phyloP scores from a whole-genome alignment of 2,329 filamentous ascomycete genomes.

The Alternaria metachromatica region DNA sequence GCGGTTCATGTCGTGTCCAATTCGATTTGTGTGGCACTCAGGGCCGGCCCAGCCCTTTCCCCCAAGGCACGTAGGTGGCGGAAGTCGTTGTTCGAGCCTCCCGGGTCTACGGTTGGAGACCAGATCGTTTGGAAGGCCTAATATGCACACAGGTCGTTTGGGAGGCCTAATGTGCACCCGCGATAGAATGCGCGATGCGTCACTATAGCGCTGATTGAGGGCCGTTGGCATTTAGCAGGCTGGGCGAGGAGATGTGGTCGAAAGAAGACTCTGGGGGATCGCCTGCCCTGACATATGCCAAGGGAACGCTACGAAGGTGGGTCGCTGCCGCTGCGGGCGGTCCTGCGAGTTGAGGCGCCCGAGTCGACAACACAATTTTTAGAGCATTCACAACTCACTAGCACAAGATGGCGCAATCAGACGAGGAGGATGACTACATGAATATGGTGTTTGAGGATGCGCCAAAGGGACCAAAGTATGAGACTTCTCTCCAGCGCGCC shows the following conservation, averaged over 20 bases:
- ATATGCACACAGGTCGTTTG: background rate
- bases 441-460: constrained; percentile 84
- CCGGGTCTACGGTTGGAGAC: background rate
- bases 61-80: background rate
- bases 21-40: background rate
- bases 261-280: constrained; percentile 20
- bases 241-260: constrained; percentile 4
- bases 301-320: constrained; percentile 22
- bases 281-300: constrained; percentile 17
- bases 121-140: background rate
- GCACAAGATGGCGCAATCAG: constrained; percentile 49
- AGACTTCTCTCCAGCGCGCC: constrained; percentile 68
- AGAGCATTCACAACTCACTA: background rate
- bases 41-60: background rate
- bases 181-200: background rate
- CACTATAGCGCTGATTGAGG: background rate
- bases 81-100: background rate
- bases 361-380: constrained; percentile 1
- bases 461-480: constrained; percentile 57
- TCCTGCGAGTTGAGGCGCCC: constrained; percentile 14
- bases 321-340: constrained; percentile 7
- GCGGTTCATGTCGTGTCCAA: background rate
- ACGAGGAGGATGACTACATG: constrained; percentile 96
- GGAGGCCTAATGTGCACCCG: background rate
- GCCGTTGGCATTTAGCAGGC: background rate